Base-by-base conservation (phyloP, 192 early-diverging fungal genomes). In the Backusella psychrophila region DNA sequence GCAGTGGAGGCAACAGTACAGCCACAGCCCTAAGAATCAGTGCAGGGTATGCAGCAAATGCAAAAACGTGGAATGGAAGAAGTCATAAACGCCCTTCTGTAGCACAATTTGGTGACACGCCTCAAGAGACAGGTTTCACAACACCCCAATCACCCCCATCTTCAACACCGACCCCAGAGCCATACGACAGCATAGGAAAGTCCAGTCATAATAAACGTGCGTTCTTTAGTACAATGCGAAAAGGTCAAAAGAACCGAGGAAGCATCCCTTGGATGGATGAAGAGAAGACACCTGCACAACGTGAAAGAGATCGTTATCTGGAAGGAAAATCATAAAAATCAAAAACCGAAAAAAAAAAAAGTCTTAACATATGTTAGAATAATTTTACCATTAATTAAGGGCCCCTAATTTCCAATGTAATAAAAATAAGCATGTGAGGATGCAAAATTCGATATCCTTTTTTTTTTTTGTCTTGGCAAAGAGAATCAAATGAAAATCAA, bases 251-350 rank as follows among this genome's bases (percentile, higher is more conserved):
- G 34, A 19, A 70, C 5, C 66, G 75, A 38, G 75, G 44, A 38
- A 11, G 33, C 9, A 53, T 76, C 21, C 75, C 75, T 17, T 76
- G 75, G 75, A 46, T 29, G 21, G 41, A 76, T 1, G 39, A 75
- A 9, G 73, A 66, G 39, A 68, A 46, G 12, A 76, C 75, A 44
- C 75, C 75, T 9, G 75, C 75, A 44, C 75, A 76, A 46, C 38
- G 44, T 29, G 75, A 76, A 59, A 41, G 75, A 29, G 75, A 76
- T 53, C 75, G 68, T 34, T 76, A 76, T 70, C 49, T 76, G 14
- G 68, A 69, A 39, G 68, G 68, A 69, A 63, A 63, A 63, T 63
- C 23, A 63, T 63, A 29, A 29, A 14, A 36, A 46, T 63, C 17
- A 31, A 35, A 38, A 52, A 52, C 12, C 6, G 21, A 19, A 63